Conservation (phyloP, 257 asterid species). For the Forsythia suspensa region DNA sequence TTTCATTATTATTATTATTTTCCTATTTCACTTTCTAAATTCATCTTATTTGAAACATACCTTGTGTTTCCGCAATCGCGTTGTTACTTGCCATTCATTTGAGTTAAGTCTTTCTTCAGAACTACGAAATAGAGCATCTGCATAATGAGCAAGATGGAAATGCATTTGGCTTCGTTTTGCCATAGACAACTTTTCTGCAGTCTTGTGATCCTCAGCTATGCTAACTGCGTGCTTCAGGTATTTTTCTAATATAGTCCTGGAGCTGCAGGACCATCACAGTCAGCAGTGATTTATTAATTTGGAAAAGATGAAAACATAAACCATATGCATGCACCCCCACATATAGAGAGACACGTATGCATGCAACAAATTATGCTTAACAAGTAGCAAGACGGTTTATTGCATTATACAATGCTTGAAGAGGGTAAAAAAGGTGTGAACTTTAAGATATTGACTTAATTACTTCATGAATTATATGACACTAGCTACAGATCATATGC, state of each 20-base stretch:
- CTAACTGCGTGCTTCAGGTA: constrained; percentile 89
- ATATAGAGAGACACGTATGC: neutral
- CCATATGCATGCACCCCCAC: neutral
- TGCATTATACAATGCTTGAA: constrained; percentile 6
- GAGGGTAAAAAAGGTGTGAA: neutral
- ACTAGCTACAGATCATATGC: constrained; percentile 11
- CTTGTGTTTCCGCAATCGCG: constrained; percentile 82
- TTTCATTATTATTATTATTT: neutral
- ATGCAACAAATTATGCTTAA: constrained; percentile 8
- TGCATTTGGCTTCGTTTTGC: constrained; percentile 89
- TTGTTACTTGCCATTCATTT: constrained; percentile 93
- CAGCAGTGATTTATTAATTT: constrained; percentile 8
- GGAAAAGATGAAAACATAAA: neutral
- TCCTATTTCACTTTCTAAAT: neutral
- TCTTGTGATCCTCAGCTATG: constrained; percentile 66
- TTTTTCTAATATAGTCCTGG: constrained; percentile 89
- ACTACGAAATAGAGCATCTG: constrained; percentile 94
- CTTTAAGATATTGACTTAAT: constrained; percentile 8
- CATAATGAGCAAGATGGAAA: constrained; percentile 97
- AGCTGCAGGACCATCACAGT: constrained; percentile 56
- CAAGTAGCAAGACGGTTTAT: neutral
- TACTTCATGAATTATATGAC: constrained; percentile 9
- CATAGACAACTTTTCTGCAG: constrained; percentile 50
- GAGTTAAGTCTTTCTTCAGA: constrained; percentile 93
- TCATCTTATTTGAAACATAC: constrained; percentile 32